Evolutionary conservation across 2,329 filamentous ascomycete genomes (phyloP).

Genomic region (Cladosporium austrohemisphaericum): DNA sequence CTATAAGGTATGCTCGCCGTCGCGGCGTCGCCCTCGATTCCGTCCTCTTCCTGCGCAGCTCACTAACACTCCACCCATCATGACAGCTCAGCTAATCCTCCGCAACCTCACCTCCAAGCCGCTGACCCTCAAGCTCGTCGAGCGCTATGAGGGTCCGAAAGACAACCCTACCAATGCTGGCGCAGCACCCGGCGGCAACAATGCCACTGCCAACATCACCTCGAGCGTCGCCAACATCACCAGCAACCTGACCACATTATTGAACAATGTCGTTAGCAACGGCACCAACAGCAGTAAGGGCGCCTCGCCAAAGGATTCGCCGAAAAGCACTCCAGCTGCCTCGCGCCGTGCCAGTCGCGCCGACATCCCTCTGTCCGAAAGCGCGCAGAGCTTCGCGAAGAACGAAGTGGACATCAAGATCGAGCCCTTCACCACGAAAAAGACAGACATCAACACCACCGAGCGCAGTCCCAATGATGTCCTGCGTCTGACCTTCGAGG

Average conservation of each 20-base stretch:
- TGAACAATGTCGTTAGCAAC: constrained; percentile 20
- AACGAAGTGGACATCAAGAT: constrained; percentile 62
- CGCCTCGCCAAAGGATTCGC: constrained; percentile 7
- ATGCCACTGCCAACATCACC: constrained; percentile 26
- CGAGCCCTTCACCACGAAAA: constrained; percentile 63
- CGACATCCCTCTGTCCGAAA: constrained; percentile 42
- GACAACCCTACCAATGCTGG: constrained; percentile 25
- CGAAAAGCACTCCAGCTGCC: constrained; percentile 25
- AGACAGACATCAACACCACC: constrained; percentile 59
- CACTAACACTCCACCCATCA: constrained; percentile 15
- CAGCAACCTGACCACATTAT: constrained; percentile 34
- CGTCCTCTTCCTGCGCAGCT: neutral
- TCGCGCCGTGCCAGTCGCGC: constrained; percentile 47
- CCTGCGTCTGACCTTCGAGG: constrained; percentile 70
- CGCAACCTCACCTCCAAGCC: constrained; percentile 75
- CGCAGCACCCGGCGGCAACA: constrained; percentile 10
- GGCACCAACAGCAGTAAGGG: neutral
- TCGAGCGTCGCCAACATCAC: constrained; percentile 36
- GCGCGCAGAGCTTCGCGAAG: constrained; percentile 58
- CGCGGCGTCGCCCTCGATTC: neutral
- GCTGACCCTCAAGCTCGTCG: constrained; percentile 68
- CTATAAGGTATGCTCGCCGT: too few species aligned
- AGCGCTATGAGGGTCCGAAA: constrained; percentile 62
- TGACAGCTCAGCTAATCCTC: constrained; percentile 56
- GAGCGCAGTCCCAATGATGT: constrained; percentile 59